These are phyloP conservation scores for Malassezia equina DNA, from an alignment of 1,284 basidiomycete genomes.

Conservation along the genomic window DNA sequence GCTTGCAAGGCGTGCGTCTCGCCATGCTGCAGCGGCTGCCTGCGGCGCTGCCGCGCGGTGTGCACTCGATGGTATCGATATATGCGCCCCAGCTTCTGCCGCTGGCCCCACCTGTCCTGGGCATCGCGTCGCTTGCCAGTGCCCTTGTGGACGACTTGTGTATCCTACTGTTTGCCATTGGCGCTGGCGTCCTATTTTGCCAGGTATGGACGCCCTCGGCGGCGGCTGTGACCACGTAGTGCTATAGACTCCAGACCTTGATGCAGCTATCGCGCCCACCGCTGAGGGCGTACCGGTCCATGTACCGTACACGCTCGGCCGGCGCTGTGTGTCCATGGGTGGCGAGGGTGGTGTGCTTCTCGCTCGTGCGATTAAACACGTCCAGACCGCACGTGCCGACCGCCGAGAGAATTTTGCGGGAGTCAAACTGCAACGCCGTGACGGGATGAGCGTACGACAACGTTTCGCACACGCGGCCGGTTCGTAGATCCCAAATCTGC, in stretches of 20 bases:
- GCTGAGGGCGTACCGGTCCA: constrained; percentile 87
- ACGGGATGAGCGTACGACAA: constrained; percentile 84
- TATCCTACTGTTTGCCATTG: constrained; percentile 16
- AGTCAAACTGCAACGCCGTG: constrained; percentile 83
- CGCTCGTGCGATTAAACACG: constrained; percentile 90
- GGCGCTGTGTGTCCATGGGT: constrained; percentile 87
- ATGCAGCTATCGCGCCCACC: constrained; percentile 78
- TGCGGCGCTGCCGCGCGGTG: constrained; percentile 1
- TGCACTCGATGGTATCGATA: constrained; percentile 1
- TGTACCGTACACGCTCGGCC: constrained; percentile 80
- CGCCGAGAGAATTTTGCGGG: constrained; percentile 84
- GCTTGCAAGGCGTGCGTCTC: constrained; percentile 31
- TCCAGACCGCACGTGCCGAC: constrained; percentile 85
- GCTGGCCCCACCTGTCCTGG: not conserved
- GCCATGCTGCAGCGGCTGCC: constrained; percentile 20
- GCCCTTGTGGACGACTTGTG: constrained; percentile 11
- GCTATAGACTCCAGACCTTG: constrained; percentile 85
- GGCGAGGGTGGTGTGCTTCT: constrained; percentile 70
- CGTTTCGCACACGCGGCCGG: constrained; percentile 75
- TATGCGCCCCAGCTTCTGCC: constrained; percentile 9
- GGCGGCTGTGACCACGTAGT: not conserved
- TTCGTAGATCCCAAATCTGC: constrained; percentile 76
- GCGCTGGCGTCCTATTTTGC: constrained; percentile 10
- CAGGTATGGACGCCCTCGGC: constrained; percentile 3
- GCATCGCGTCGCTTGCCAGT: not conserved